Evolutionary conservation across 2,329 filamentous ascomycete genomes (phyloP).

Genomic region (Hypoxylon sp.): DNA sequence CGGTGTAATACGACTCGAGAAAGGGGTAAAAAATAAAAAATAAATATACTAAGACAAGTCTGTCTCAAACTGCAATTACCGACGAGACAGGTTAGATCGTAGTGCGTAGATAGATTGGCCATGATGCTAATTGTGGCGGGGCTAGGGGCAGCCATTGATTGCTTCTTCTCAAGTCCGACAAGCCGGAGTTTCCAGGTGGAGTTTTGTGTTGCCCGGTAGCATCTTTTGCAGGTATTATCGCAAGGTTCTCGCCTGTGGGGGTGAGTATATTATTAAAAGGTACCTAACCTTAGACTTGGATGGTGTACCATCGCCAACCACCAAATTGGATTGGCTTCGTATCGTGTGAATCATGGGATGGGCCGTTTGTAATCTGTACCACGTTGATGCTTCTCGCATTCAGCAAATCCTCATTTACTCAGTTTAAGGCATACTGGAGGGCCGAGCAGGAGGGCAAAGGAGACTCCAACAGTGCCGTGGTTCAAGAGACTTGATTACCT

Average conservation of each 20-base stretch:
- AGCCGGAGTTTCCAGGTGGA: slow-evolving; percentile 26
- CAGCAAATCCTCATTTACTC: slow-evolving; percentile 1
- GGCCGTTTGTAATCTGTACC: background rate
- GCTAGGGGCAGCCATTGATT: slow-evolving; percentile 1
- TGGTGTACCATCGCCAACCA: background rate
- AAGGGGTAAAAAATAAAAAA: slow-evolving; percentile 1
- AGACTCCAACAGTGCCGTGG: background rate
- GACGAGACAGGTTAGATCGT: slow-evolving; percentile 15
- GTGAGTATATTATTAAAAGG: slow-evolving; percentile 12
- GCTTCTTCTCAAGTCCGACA: slow-evolving; percentile 1
- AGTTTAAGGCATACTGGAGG: slow-evolving; percentile 5
- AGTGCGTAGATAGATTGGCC: slow-evolving; percentile 5
- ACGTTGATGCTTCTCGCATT: background rate
- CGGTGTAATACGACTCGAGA: background rate
- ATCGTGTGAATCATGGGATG: background rate
- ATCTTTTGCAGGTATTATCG: slow-evolving; percentile 8
- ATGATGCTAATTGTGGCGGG: slow-evolving; percentile 11
- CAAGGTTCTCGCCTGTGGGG: slow-evolving; percentile 14
- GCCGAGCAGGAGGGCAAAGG: slow-evolving; percentile 8
- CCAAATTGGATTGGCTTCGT: slow-evolving; percentile 3
- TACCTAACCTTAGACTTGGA: background rate
- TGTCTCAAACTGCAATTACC: slow-evolving; percentile 23
- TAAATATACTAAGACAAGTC: slow-evolving; percentile 12
- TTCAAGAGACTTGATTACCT: slow-evolving; percentile 16
- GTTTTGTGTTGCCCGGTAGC: slow-evolving; percentile 15